phyloP scores from a whole-genome alignment of 768 basidiomycete species.

The Panellus pusillus region DNA sequence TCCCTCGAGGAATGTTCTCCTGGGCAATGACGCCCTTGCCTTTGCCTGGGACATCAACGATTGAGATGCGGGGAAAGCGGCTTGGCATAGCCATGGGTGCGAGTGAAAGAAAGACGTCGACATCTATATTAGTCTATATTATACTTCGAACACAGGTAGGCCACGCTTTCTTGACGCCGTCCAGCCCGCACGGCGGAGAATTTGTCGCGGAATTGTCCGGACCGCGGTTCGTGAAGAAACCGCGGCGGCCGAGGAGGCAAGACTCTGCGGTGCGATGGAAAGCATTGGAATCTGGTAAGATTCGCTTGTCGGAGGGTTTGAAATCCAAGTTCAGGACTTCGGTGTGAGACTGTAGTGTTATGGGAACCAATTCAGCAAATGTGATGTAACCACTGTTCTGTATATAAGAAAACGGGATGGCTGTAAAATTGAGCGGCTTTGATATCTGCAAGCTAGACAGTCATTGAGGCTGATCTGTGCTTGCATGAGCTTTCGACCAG shows the following conservation, averaged over 20 bases:
- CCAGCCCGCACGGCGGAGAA: constrained; percentile 74
- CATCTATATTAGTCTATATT: too few relatives aligned
- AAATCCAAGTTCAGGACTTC: constrained; percentile 79
- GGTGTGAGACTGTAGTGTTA: constrained; percentile 91
- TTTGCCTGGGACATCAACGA: too few relatives aligned
- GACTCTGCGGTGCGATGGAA: constrained; percentile 87
- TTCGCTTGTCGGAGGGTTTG: constrained; percentile 44
- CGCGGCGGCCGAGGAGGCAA: constrained; percentile 77
- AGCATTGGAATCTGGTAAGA: constrained; percentile 64
- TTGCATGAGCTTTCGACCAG: constrained; percentile 72
- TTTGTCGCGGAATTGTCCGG: constrained; percentile 50
- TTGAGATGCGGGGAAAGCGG: too few relatives aligned
- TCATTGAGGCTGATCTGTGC: constrained; percentile 97
- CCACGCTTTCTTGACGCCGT: too few relatives aligned
- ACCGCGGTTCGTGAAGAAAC: constrained; percentile 46
- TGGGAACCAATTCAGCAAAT: constrained; percentile 94
- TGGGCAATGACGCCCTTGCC: too few relatives aligned
- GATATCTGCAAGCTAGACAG: constrained; percentile 98
- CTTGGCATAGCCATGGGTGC: too few relatives aligned
- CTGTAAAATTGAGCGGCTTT: constrained; percentile 27
- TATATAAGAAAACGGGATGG: not conserved
- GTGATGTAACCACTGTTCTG: constrained; percentile 89
- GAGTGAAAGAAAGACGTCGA: too few relatives aligned
- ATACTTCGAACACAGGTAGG: too few relatives aligned
- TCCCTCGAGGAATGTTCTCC: too few relatives aligned